Evolutionary conservation across 768 basidiomycete genomes (phyloP), one percentile per base, ranked within the genome.

Genomic region (Pleurotus citrinopileatus): DNA sequence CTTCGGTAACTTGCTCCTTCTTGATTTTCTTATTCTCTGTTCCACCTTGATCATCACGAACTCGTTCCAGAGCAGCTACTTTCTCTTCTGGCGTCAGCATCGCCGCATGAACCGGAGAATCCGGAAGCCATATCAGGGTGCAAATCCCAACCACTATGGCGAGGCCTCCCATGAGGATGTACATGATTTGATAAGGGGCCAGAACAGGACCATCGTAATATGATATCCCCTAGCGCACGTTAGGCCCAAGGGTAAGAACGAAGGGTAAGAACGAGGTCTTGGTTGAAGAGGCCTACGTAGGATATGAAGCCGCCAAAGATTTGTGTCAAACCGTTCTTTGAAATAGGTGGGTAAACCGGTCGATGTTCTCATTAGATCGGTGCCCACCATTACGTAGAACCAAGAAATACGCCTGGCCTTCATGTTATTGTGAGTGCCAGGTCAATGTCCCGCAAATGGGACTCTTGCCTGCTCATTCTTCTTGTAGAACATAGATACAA

Each of bases 401-500:
- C 79, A 84, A 3, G 81, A 78, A 15, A 86, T 80, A 5, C 84
- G 74, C 15, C 70, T 74, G 0, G 80, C 82, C 78, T 83, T 52
- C 19, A 25, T 20, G 42, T 20, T 45, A n/a, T n/a, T n/a, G n/a
- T n/a, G n/a, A n/a, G n/a, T n/a, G n/a, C n/a, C n/a, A n/a, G n/a
- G n/a, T n/a, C n/a, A n/a, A n/a, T n/a, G n/a, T n/a, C n/a, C n/a
- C n/a, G n/a, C n/a, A n/a, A n/a, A n/a, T n/a, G n/a, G n/a, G n/a
- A n/a, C n/a, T n/a, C n/a, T n/a, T n/a, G n/a, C 79, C 71, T 86
- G 83, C 59, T 86, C 84, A 47, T 82, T 70, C 66, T 85, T 86
- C 71, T 80, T 82, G 68, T 85, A 86, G 61, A 85, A 86, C 79
- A 84, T 83, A 8, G 81, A 78, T 37, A 85, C 75, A 34, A 86